Conservation (phyloP, 2,329 filamentous ascomycete genomes). For the Fusarium guadeloupense region DNA sequence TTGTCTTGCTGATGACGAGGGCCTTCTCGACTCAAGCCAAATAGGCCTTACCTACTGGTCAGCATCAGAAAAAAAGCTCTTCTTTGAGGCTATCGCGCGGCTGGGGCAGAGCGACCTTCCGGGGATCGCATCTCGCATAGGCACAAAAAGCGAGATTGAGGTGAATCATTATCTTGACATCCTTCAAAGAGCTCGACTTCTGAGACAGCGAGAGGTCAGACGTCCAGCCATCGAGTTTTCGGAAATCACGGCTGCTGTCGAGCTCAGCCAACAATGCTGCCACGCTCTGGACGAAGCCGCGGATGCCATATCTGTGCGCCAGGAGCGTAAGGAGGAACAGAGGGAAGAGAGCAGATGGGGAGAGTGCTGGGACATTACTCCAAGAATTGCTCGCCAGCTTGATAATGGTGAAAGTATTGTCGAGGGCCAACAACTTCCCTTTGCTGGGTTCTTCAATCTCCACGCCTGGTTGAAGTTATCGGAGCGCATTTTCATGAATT, state of each 20-base stretch:
- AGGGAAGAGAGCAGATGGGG: conserved; percentile 70
- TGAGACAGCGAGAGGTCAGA: conserved; percentile 49
- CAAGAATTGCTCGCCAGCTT: conserved; percentile 47
- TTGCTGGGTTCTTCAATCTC: conserved; percentile 66
- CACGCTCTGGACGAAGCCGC: conserved; percentile 73
- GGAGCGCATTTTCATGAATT: conserved; percentile 79
- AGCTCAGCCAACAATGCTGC: conserved; percentile 74
- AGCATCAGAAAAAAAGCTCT: conserved; percentile 71
- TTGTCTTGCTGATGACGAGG: conserved; percentile 44
- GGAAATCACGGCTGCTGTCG: conserved; percentile 76
- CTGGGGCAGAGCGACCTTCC: conserved; percentile 70
- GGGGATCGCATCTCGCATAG: conserved; percentile 70
- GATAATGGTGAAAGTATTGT: conserved; percentile 37
- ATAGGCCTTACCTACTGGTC: conserved; percentile 78
- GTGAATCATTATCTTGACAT: conserved; percentile 74
- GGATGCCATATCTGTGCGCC: conserved; percentile 69
- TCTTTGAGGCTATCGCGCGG: conserved; percentile 73
- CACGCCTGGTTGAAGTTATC: conserved; percentile 71
- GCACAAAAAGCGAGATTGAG: conserved; percentile 78
- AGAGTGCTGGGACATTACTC: conserved; percentile 71
- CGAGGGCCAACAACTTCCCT: conserved; percentile 51
- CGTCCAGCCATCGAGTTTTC: conserved; percentile 53
- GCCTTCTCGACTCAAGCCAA: conserved; percentile 58
- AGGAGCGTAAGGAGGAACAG: conserved; percentile 70
- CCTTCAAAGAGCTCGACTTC: conserved; percentile 62